Conservation (phyloP, 306 rosid genomes). For the Canavalia ensiformis region DNA sequence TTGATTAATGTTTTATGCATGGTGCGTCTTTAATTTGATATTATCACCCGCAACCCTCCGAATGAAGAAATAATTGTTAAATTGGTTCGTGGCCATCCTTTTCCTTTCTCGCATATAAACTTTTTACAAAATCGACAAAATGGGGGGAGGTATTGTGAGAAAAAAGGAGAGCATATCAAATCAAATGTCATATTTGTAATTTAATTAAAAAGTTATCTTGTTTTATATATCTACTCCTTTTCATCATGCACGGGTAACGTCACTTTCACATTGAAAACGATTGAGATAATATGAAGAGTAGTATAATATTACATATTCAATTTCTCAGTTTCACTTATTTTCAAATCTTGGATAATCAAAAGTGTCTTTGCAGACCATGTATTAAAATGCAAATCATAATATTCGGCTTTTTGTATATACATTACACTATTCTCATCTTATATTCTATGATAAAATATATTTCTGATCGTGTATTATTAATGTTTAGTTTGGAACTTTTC, state of each 20-base stretch:
- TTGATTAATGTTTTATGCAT: slow-evolving; percentile 10
- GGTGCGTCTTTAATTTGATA: neutral
- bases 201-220: slow-evolving; percentile 42
- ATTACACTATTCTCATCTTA: neutral
- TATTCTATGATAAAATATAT: neutral
- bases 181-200: slow-evolving; percentile 45
- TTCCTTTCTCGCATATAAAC: neutral
- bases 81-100: slow-evolving; percentile 11
- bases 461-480: slow-evolving; percentile 1
- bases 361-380: neutral
- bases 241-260: slow-evolving; percentile 23
- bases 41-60: neutral
- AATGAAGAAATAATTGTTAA: neutral
- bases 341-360: neutral
- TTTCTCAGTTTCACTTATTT: neutral
- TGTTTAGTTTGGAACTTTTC: slow-evolving; percentile 19
- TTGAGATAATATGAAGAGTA: slow-evolving; percentile 2
- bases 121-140: slow-evolving; percentile 15
- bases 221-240: slow-evolving; percentile 35
- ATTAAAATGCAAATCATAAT: neutral
- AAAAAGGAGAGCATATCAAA: slow-evolving; percentile 13
- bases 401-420: neutral
- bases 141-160: neutral
- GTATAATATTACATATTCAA: neutral
- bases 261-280: slow-evolving; percentile 36